These are phyloP conservation scores for Leptomonas pyrrhocoris DNA, from an alignment of 208 protist species.

Conservation along the genomic window DNA sequence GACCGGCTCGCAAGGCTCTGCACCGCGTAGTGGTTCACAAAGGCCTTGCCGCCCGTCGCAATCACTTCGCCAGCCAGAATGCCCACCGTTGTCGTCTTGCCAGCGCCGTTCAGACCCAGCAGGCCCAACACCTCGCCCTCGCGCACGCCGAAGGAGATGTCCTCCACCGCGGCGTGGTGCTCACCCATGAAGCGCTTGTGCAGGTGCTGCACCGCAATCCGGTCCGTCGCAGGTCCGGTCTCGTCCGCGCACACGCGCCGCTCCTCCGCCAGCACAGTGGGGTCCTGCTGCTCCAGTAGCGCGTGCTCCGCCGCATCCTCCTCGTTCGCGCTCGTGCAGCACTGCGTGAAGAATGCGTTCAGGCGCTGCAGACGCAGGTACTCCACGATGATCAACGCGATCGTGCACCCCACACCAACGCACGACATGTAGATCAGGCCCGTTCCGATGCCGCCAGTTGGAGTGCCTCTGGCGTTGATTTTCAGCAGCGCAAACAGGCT, in stretches of 20 bases:
- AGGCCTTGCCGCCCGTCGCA: conserved; percentile 68
- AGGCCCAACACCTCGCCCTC: conserved; percentile 84
- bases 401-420: conserved; percentile 51
- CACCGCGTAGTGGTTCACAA: conserved; percentile 65
- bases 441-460: conserved; percentile 66
- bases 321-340: conserved; percentile 21
- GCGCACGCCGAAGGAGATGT: conserved; percentile 77
- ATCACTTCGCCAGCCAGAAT: conserved; percentile 80
- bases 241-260: conserved; percentile 39
- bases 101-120: conserved; percentile 91
- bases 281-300: conserved; percentile 24
- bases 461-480: conserved; percentile 24
- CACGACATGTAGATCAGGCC: conserved; percentile 78
- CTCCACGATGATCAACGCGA: conserved; percentile 65
- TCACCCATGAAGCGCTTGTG: conserved; percentile 53
- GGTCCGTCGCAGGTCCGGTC: conserved; percentile 45
- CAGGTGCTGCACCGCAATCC: conserved; percentile 72
- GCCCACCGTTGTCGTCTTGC: conserved; percentile 90
- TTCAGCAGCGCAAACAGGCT: conserved; percentile 53
- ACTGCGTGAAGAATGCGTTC: conserved; percentile 13
- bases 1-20: conserved; percentile 34
- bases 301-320: conserved; percentile 26
- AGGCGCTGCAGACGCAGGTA: conserved; percentile 50
- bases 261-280: conserved; percentile 54
- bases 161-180: conserved; percentile 46